phyloP scores from a whole-genome alignment of 345 rosid species.

The Aurinia saxatilis region DNA sequence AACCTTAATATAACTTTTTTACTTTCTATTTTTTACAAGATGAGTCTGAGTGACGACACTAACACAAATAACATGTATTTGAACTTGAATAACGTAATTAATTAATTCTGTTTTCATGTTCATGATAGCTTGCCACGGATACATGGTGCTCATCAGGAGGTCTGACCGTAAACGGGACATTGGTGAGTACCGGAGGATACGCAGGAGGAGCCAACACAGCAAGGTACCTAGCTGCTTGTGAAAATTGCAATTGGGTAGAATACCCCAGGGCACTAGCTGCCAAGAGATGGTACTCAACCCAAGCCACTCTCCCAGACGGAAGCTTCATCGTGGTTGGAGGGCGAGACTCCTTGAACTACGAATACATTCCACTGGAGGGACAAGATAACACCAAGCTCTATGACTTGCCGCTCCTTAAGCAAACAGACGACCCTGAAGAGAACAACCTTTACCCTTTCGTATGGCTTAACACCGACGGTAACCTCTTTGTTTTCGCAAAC shows the following conservation, averaged over 20 bases:
- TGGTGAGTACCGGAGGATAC: constrained; percentile 76
- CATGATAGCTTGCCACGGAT: constrained; percentile 50
- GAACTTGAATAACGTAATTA: no score
- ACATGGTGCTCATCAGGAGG: constrained; percentile 99
- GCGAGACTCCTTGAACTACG: constrained; percentile 59
- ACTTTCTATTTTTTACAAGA: background rate
- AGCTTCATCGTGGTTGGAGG: constrained; percentile 78
- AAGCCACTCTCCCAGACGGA: constrained; percentile 65
- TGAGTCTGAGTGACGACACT: no score
- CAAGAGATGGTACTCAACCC: constrained; percentile 86
- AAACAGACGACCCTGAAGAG: constrained; percentile 52
- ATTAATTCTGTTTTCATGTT: constrained; percentile 8
- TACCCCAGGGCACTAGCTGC: constrained; percentile 58
- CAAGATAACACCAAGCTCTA: constrained; percentile 29
- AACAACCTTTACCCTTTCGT: constrained; percentile 87
- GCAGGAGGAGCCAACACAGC: constrained; percentile 60
- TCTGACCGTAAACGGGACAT: constrained; percentile 49
- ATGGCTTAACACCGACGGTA: constrained; percentile 72
- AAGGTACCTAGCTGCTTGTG: constrained; percentile 40
- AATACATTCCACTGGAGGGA: constrained; percentile 65
- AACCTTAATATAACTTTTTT: no score
- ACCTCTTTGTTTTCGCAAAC: constrained; percentile 77
- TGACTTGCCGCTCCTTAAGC: constrained; percentile 40
- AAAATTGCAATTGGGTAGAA: constrained; percentile 55
- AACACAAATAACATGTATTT: background rate